Conservation (phyloP, 2,329 filamentous ascomycete species). For the Cladosporium cucumerinum region DNA sequence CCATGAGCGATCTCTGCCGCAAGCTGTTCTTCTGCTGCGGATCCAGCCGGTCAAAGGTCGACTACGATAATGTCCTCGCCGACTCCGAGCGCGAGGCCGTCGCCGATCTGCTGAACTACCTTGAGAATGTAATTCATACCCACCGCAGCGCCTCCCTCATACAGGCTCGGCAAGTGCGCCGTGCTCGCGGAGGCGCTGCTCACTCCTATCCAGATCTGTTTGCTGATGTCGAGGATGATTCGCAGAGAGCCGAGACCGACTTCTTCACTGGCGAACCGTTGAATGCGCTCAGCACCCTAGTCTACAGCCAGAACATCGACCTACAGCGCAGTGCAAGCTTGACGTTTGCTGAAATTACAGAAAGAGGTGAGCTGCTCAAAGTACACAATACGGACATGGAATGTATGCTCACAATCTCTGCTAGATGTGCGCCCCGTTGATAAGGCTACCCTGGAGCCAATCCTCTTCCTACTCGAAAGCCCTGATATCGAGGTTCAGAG, state of each 20-base stretch:
- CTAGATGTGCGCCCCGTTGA: constrained; percentile 95
- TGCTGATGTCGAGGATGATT: constrained; percentile 12
- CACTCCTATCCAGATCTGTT: background rate
- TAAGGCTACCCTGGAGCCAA: constrained; percentile 89
- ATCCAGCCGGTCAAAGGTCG: constrained; percentile 42
- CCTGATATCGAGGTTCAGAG: constrained; percentile 95
- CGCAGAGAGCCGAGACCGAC: constrained; percentile 88
- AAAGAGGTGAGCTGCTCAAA: constrained; percentile 67
- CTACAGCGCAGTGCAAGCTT: constrained; percentile 94
- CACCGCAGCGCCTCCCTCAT: background rate
- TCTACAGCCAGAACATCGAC: constrained; percentile 98
- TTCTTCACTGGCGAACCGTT: constrained; percentile 97
- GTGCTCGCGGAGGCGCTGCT: background rate
- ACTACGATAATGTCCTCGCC: constrained; percentile 57
- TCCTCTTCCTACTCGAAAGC: constrained; percentile 90
- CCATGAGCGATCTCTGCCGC: constrained; percentile 33
- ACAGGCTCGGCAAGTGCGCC: background rate
- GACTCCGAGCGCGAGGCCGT: constrained; percentile 97
- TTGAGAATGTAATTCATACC: constrained; percentile 74
- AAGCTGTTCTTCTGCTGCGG: constrained; percentile 35
- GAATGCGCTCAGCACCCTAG: constrained; percentile 86
- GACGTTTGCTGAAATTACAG: constrained; percentile 98
- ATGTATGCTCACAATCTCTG: constrained; percentile 17
- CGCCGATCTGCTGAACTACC: constrained; percentile 87
- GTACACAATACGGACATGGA: background rate